These are phyloP conservation scores for Alternaria triticina DNA, from an alignment of 2,329 filamentous ascomycete species.

Conservation along the genomic window DNA sequence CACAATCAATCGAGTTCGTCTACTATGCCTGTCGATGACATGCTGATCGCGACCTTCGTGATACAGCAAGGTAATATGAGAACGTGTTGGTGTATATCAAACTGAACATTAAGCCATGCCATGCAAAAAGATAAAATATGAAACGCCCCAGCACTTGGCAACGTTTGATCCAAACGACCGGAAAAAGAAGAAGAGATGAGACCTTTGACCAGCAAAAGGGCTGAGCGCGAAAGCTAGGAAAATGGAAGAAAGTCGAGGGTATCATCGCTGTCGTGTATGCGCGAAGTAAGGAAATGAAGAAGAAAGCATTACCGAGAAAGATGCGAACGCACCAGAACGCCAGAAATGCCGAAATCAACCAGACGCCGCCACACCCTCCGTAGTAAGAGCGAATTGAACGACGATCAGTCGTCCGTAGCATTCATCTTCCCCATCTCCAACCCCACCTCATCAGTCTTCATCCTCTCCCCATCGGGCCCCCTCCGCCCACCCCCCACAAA, in stretches of 20 bases:
- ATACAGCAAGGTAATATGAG: not conserved
- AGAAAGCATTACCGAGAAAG: not conserved
- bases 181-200: not conserved
- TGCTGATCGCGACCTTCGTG: no score
- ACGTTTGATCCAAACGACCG: not conserved
- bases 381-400: no score
- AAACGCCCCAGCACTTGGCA: constrained; percentile 19
- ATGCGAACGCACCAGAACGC: not conserved
- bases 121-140: not conserved
- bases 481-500: constrained; percentile 29
- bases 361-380: no score
- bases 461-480: constrained; percentile 25
- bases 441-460: constrained; percentile 37
- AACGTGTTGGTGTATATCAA: not conserved
- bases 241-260: not conserved
- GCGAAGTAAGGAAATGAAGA: not conserved
- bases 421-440: constrained; percentile 41
- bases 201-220: not conserved
- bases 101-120: not conserved
- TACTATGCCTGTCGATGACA: no score
- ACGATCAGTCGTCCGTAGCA: constrained; percentile 7
- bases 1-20: not conserved
- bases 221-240: not conserved
- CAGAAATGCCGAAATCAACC: not conserved
- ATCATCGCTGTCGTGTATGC: not conserved